Base-by-base conservation (phyloP, 2,329 filamentous ascomycete species). In the Exophiala xenobiotica region DNA sequence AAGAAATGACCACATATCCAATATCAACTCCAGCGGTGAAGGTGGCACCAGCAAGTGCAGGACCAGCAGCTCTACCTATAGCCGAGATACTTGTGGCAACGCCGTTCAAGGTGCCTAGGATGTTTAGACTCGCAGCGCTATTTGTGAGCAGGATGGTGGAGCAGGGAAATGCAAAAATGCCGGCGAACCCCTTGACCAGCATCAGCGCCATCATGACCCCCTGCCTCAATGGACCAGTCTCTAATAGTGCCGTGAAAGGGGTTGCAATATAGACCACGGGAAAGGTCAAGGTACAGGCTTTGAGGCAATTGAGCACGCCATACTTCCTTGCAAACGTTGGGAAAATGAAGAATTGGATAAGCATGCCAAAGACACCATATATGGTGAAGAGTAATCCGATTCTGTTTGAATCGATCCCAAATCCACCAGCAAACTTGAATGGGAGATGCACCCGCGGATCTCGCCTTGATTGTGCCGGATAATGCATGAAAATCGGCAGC, bases 121-220 rank as follows among this genome's bases (percentile, higher is more conserved):
- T 81, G 37, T 79, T 75, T 12, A 96, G 73, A 48, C 86, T 90
- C 1, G 78, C 71, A 3, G 90, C 90, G 7, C 86, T 89, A 70
- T 96, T 96, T 22, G 91, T 96, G 29, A 97, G 79, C 41, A 97
- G 76, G 61, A 97, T 96, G 4, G 89, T 95, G 20, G 81, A 86
- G 63, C 88, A 93, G 0, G 93, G 92, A 67, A 96, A 96, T 1
- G 87, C 87, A 63, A 96, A 86, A 58, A 95, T 93, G 53, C 85
- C 83, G 31, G 80, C 81, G 48, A 87, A 78, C 7, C 86, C 85
- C 67, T 95, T 95, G 63, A 85, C 61, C 35, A 88, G 69, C 75
- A 96, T 83, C 29, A 95, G 72, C 0, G 70, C 52, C 49, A 90
- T 77, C 43, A 95, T 74, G 4, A 67, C 78, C 1, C 73, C 68